Conservation (phyloP, 1,284 basidiomycete species). For the Sanghuangporus weigelae region DNA sequence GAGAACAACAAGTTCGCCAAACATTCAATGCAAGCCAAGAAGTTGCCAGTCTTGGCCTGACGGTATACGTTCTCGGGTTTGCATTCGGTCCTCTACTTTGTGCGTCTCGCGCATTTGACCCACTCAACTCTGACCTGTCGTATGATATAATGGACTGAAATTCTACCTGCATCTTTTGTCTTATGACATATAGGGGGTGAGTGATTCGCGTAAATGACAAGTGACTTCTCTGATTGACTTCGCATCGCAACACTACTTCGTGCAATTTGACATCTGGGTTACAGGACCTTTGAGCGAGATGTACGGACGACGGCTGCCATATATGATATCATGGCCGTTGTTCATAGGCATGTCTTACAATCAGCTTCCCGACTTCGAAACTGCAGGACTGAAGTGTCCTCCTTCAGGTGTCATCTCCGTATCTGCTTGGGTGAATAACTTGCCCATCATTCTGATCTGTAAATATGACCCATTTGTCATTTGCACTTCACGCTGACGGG, state of each 20-base stretch:
- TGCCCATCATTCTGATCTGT: constrained; percentile 22
- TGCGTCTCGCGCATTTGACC: constrained; percentile 15
- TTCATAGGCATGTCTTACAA: constrained; percentile 20
- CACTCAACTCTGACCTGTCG: not conserved
- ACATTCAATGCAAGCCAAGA: constrained; percentile 22
- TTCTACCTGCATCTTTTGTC: not conserved
- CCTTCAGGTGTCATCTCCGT: constrained; percentile 17
- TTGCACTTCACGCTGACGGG: not conserved
- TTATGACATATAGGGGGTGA: not conserved
- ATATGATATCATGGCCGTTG: constrained; percentile 24
- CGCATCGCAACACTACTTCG: not conserved
- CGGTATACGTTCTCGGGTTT: constrained; percentile 27
- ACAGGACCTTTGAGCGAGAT: constrained; percentile 26
- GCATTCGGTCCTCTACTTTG: constrained; percentile 25
- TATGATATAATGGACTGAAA: not conserved
- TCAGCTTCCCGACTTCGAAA: not conserved
- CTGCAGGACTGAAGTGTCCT: not conserved
- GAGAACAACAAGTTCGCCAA: constrained; percentile 21
- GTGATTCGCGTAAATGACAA: not conserved
- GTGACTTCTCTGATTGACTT: not conserved
- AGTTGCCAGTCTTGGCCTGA: constrained; percentile 23
- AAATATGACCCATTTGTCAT: not conserved
- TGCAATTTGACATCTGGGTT: not conserved
- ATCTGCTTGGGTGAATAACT: constrained; percentile 21
- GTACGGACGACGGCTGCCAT: constrained; percentile 23